A percentile compares a stretch with the other conserved stretches of the same genome.
Conservation (phyloP, 768 basidiomycete genomes). For the Mycena alexandri region DNA sequence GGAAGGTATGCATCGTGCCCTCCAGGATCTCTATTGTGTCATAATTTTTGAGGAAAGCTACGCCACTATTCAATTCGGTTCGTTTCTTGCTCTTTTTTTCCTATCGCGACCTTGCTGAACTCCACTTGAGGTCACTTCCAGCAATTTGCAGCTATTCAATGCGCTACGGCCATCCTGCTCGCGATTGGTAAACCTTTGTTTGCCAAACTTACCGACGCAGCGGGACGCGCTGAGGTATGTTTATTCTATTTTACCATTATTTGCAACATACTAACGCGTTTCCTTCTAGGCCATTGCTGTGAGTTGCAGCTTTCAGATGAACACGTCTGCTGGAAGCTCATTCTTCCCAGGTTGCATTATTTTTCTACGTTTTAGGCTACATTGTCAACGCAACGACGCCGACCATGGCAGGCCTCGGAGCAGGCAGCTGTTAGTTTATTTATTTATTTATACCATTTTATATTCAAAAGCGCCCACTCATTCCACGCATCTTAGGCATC, state of each 20-base stretch:
- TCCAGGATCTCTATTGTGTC: not conserved
- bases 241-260: not conserved
- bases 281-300: constrained; percentile 34
- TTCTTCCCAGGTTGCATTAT: constrained; percentile 27
- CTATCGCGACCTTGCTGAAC: not conserved
- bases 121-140: constrained; percentile 30
- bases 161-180: constrained; percentile 36
- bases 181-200: constrained; percentile 38
- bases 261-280: not conserved
- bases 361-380: constrained; percentile 37
- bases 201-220: constrained; percentile 37
- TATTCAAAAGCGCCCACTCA: not conserved
- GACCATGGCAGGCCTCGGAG: constrained; percentile 39
- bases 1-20: constrained; percentile 30
- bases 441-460: constrained; percentile 3
- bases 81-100: not conserved
- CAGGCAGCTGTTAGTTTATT: constrained; percentile 54
- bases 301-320: not conserved
- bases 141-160: constrained; percentile 39
- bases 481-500: constrained; percentile 35
- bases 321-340: not conserved
- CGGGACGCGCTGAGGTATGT: constrained; percentile 34
- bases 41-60: constrained; percentile 16
- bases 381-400: constrained; percentile 36
- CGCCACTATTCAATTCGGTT: constrained; percentile 36